Percentiles rank a stretch among this genome's conserved stretches.
Conservation (phyloP, 2,329 filamentous ascomycete species). For the Penicillium sp. region DNA sequence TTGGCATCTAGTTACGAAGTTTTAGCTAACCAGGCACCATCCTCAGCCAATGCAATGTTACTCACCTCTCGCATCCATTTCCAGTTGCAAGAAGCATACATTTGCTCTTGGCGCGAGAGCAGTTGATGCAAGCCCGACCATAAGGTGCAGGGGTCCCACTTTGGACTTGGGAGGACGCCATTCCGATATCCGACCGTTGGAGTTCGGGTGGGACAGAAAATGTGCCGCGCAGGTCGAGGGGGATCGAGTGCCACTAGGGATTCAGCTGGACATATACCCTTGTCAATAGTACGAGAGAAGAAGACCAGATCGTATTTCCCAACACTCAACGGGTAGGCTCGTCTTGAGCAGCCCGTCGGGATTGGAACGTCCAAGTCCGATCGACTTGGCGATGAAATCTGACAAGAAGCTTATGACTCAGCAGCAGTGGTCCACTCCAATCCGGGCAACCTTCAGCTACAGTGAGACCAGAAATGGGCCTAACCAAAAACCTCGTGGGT, state of each 20-base stretch:
- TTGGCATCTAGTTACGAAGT: constrained; percentile 40
- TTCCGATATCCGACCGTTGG: constrained; percentile 12
- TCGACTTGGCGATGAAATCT: background rate
- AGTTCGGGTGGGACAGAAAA: constrained; percentile 3
- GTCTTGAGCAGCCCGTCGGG: constrained; percentile 7
- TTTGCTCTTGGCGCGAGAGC: constrained; percentile 50
- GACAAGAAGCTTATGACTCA: background rate
- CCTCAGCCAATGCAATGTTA: background rate
- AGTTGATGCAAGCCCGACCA: constrained; percentile 46
- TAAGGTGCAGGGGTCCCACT: constrained; percentile 30
- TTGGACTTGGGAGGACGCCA: constrained; percentile 13
- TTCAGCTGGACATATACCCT: constrained; percentile 5
- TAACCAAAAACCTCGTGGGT: too few species aligned
- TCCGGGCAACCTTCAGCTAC: too few species aligned
- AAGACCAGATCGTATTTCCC: background rate
- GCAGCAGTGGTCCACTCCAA: too few species aligned
- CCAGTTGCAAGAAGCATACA: constrained; percentile 41
- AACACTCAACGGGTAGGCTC: constrained; percentile 4
- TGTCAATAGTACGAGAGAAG: background rate
- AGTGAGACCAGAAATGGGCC: too few species aligned
- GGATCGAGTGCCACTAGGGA: background rate
- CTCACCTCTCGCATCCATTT: constrained; percentile 30
- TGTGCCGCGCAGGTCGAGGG: background rate
- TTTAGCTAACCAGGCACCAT: constrained; percentile 2
- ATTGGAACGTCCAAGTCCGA: constrained; percentile 14